A percentile compares a stretch with the other conserved stretches of the same genome.
Conservation (phyloP, 2,329 filamentous ascomycete species). For the Achaetomium macrosporum region DNA sequence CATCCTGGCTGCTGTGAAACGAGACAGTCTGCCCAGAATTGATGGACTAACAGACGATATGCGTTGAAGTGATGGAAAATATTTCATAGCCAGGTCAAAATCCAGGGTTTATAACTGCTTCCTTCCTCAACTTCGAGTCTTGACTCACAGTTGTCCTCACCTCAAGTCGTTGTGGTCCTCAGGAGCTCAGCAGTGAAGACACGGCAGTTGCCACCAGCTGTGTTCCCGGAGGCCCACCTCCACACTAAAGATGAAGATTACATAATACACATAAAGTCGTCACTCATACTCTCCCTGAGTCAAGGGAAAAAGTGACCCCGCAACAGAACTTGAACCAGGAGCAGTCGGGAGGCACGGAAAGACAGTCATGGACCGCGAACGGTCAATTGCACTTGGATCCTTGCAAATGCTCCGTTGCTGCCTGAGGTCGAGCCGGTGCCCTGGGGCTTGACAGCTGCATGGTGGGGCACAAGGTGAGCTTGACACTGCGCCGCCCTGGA, state of each 20-base stretch:
- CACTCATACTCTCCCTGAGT: too few relatives aligned
- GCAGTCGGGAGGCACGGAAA: too few relatives aligned
- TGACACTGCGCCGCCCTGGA: neutral
- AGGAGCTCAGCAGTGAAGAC: neutral
- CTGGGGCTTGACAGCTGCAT: neutral
- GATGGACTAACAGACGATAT: conserved; percentile 7
- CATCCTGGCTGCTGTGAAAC: conserved; percentile 16
- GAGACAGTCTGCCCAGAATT: neutral
- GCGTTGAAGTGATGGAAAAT: conserved; percentile 8
- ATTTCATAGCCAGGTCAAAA: conserved; percentile 18
- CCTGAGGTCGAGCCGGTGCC: conserved; percentile 1
- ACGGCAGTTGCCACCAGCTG: neutral
- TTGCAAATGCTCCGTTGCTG: neutral
- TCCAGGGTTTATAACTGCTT: conserved; percentile 2
- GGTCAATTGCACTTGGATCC: neutral
- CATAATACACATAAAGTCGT: neutral
- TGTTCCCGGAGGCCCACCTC: too few relatives aligned
- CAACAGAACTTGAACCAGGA: too few relatives aligned
- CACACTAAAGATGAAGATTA: neutral
- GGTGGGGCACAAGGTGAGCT: conserved; percentile 7
- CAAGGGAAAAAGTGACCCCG: too few relatives aligned
- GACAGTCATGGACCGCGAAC: too few relatives aligned
- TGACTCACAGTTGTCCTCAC: conserved; percentile 18
- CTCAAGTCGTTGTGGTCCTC: conserved; percentile 9
- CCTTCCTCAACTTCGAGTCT: neutral